Evolutionary conservation across 306 rosid genomes (phyloP).

Genomic region (Medicago arabica): DNA sequence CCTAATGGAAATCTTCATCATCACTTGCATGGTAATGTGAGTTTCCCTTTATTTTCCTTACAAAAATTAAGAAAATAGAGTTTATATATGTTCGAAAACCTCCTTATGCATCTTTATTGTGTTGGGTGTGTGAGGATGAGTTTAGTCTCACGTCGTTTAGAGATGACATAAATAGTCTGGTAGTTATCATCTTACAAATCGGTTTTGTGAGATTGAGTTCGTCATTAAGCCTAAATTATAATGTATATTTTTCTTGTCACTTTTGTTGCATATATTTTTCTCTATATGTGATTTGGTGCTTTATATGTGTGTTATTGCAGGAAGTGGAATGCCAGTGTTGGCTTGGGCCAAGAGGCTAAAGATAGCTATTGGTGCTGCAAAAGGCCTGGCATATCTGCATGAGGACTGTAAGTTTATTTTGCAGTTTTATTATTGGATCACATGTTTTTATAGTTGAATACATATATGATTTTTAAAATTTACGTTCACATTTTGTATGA

Average conservation of each 20-base stretch:
- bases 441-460: neutral
- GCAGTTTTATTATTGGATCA: conserved; percentile 14
- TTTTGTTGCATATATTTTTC: neutral
- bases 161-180: neutral
- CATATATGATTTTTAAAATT: neutral
- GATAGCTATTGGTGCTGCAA: conserved; percentile 91
- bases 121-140: neutral
- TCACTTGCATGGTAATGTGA: conserved; percentile 83
- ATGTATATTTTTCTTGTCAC: neutral
- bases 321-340: conserved; percentile 67
- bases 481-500: conserved; percentile 35
- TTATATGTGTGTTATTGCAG: conserved; percentile 48
- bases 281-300: conserved; percentile 24
- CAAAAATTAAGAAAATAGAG: neutral
- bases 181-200: neutral
- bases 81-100: neutral
- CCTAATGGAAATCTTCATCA: conserved; percentile 86
- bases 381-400: conserved; percentile 89
- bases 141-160: neutral
- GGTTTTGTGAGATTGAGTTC: neutral
- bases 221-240: neutral
- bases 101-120: neutral
- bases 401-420: conserved; percentile 81
- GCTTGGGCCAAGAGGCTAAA: conserved; percentile 81
- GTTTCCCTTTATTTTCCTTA: conserved; percentile 42